Conservation (phyloP, 73 alveolate genomes). For the Paramecium sexaurelia region DNA sequence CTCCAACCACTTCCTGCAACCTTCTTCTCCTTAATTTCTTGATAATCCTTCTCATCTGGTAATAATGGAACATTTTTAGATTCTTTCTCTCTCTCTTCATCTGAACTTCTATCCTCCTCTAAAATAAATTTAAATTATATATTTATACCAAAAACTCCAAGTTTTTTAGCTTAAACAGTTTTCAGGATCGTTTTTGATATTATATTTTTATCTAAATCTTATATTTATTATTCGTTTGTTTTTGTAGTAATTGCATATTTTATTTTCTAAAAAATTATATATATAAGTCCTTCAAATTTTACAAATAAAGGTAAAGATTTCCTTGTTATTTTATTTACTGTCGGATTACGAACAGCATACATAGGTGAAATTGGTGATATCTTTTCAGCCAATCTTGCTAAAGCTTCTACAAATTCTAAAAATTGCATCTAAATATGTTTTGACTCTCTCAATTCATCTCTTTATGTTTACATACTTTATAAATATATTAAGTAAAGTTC, state of each 20-base stretch:
- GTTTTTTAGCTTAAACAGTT: constrained; percentile 25
- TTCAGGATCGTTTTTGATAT: not conserved
- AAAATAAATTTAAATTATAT: not conserved
- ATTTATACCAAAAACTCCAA: not conserved
- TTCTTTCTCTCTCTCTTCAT: constrained; percentile 37
- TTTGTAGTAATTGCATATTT: not conserved
- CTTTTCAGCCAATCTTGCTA: constrained; percentile 81
- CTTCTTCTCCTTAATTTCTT: not conserved
- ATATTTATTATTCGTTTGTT: not conserved
- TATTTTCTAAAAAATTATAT: not conserved
- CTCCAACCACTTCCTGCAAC: constrained; percentile 34
- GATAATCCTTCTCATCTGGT: not conserved
- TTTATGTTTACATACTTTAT: constrained; percentile 80
- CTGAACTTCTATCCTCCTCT: constrained; percentile 58
- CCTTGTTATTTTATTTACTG: not conserved
- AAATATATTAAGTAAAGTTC: constrained; percentile 81
- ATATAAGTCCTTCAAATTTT: constrained; percentile 42
- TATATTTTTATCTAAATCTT: not conserved
- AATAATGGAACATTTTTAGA: not conserved
- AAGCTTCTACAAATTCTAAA: constrained; percentile 83
- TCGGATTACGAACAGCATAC: constrained; percentile 20
- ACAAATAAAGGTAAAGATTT: constrained; percentile 46
- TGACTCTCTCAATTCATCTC: constrained; percentile 72
- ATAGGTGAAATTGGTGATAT: constrained; percentile 56
- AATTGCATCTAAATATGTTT: constrained; percentile 78